These are phyloP conservation scores for Arthrobotrys musiformis DNA, from an alignment of 2,329 filamentous ascomycete genomes.

Conservation along the genomic window DNA sequence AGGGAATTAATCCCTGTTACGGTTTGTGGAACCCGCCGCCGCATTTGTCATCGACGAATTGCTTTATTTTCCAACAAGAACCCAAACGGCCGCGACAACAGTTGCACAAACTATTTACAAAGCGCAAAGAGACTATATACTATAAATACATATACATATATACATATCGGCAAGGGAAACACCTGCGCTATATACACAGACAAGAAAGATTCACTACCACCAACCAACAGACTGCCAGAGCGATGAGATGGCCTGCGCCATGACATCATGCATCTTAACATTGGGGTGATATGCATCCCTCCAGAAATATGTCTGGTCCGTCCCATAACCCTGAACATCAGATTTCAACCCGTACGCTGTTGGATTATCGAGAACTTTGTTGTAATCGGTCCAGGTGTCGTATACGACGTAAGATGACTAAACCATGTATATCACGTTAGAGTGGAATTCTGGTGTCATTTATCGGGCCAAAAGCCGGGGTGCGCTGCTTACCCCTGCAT, in stretches of 20 bases:
- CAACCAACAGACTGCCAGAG: conserved; percentile 30
- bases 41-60: not conserved
- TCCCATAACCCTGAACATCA: conserved; percentile 15
- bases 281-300: conserved; percentile 47
- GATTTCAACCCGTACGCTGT: conserved; percentile 29
- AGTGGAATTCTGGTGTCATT: not conserved
- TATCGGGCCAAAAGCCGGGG: not conserved
- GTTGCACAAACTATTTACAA: not conserved
- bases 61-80: too few species aligned
- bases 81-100: too few species aligned
- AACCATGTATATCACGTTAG: not conserved
- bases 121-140: not conserved
- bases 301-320: conserved; percentile 45
- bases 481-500: conserved; percentile 27
- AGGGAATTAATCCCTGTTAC: conserved; percentile 13
- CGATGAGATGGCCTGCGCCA: conserved; percentile 43
- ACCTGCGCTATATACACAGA: too few species aligned
- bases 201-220: conserved; percentile 17
- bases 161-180: too few species aligned
- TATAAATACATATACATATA: not conserved
- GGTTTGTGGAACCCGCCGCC: not conserved
- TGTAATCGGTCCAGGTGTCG: conserved; percentile 42
- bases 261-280: conserved; percentile 50
- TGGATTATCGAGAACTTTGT: conserved; percentile 45
- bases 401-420: conserved; percentile 41